Conservation (phyloP, 192 early-diverging fungal genomes). For the Coemansia sp. region DNA sequence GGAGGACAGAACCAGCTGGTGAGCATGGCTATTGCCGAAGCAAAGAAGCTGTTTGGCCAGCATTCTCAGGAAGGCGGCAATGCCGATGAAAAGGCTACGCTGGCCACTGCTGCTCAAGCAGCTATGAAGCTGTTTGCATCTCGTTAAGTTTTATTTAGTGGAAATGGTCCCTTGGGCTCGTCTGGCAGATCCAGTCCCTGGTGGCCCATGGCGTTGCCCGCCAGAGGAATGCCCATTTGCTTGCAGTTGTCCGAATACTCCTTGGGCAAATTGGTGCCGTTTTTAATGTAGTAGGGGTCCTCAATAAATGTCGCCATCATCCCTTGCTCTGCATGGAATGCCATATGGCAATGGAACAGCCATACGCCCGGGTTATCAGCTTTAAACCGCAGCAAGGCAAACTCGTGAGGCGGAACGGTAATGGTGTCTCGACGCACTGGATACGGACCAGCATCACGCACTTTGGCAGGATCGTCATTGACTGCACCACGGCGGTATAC, state of each 20-base stretch:
- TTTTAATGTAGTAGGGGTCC: too few species aligned
- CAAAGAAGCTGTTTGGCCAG: conserved; percentile 38
- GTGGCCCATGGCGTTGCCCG: too few species aligned
- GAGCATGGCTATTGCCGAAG: conserved; percentile 45
- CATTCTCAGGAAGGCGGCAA: conserved; percentile 34
- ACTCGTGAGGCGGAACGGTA: conserved; percentile 25
- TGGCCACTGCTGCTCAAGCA: conserved; percentile 49
- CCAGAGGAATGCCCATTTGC: too few species aligned
- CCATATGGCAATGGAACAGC: too few species aligned
- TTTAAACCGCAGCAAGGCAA: too few species aligned
- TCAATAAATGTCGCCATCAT: too few species aligned
- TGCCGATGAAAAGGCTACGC: conserved; percentile 39
- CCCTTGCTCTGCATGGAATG: too few species aligned
- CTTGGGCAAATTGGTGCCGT: too few species aligned
- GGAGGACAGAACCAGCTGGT: conserved; percentile 42
- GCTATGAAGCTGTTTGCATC: conserved; percentile 43
- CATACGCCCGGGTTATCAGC: too few species aligned
- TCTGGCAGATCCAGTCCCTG: conserved; percentile 14
- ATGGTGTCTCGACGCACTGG: conserved; percentile 72
- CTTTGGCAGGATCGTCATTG: conserved; percentile 34
- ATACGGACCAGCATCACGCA: conserved; percentile 1
- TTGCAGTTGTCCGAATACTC: too few species aligned
- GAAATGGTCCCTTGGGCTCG: conserved; percentile 53
- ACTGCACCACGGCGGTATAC: conserved; percentile 59
- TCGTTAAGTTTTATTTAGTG: conserved; percentile 10